Evolutionary conservation across 768 basidiomycete species (phyloP), one percentile per base, ranked within the genome.

Genomic region (Rhodotorula graminis): DNA sequence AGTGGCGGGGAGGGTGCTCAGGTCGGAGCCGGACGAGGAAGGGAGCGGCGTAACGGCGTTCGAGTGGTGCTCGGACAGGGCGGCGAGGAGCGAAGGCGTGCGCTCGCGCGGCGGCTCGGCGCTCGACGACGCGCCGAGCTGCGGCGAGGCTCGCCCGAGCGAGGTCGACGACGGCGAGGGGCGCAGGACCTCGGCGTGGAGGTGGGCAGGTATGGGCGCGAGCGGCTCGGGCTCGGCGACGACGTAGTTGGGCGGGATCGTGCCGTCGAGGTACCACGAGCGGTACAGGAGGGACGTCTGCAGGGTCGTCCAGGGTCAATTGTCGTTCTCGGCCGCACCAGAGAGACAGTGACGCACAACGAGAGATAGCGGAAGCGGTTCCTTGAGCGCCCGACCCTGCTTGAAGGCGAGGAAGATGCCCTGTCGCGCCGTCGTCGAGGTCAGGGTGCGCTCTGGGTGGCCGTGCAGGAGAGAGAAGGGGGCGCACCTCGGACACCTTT

Each of bases 331-430:
- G 12, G 9, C 11, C 14, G 0, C 16, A 53, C 50, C 46, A 11
- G n/a, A 46, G 47, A 6, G 7, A 27, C 1, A 2, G 10, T 1
- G 11, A 50, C 64, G 50, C 64, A 71, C 64, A 21, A 69, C 68
- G 42, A 72, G 71, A 0, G 71, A 68, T 0, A 72, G 37, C 6
- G 71, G 71, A 8, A 72, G n/a, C 33, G 71, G 37, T 42, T 72
- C 67, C 31, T 67, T 68, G 18, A 72, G 47, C 23, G 59, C 50
- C 15, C 71, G 47, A 5, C 63, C 63, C 47, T 72, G 71, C 64
- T 72, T 72, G 71, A 72, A 72, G 9, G 71, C 71, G 62, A 72
- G 67, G 49, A 72, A 72, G 57, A 72, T 72, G 46, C 62, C 62
- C 71, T 72, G 55, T 10, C 42, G 60, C 42, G 2, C 16, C 2